Percentiles rank a stretch among this genome's conserved stretches.
phyloP scores from a whole-genome alignment of 1,284 basidiomycete species.

The Peniophora sp. region DNA sequence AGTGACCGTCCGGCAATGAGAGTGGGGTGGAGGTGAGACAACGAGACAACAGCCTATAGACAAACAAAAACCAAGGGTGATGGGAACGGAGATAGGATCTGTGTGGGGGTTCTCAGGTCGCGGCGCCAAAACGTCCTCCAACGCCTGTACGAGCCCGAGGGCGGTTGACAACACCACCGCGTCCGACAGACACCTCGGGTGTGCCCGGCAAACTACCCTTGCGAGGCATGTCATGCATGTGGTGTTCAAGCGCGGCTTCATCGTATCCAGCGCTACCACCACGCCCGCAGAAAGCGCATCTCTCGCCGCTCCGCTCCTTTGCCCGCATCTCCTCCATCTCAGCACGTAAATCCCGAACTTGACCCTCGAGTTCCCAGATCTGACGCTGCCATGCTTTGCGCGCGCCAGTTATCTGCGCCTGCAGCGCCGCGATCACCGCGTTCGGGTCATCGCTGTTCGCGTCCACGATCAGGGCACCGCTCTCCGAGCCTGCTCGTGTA shows the following conservation, averaged over 20 bases:
- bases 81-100: slow-evolving; percentile 1
- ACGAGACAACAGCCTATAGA: not conserved
- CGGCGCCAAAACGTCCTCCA: slow-evolving; percentile 51
- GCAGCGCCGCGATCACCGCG: slow-evolving; percentile 42
- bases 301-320: slow-evolving; percentile 27
- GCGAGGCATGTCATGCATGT: not conserved
- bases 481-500: slow-evolving; percentile 25
- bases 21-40: not conserved
- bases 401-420: slow-evolving; percentile 52
- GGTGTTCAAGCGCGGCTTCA: not conserved
- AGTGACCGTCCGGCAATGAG: not conserved
- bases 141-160: slow-evolving; percentile 61
- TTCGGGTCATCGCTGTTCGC: slow-evolving; percentile 35
- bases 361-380: slow-evolving; percentile 67
- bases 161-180: slow-evolving; percentile 49
- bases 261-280: slow-evolving; percentile 19
- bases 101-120: slow-evolving; percentile 19
- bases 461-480: slow-evolving; percentile 20
- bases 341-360: slow-evolving; percentile 54
- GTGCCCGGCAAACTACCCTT: not conserved
- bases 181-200: slow-evolving; percentile 16
- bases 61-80: slow-evolving; percentile 3
- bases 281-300: slow-evolving; percentile 57
- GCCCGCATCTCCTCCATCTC: slow-evolving; percentile 31
- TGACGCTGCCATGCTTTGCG: slow-evolving; percentile 63